A percentile compares a stretch with the other conserved stretches of the same genome.
phyloP scores from a whole-genome alignment of 179 eudicot species.

The Spergularia azorica region DNA sequence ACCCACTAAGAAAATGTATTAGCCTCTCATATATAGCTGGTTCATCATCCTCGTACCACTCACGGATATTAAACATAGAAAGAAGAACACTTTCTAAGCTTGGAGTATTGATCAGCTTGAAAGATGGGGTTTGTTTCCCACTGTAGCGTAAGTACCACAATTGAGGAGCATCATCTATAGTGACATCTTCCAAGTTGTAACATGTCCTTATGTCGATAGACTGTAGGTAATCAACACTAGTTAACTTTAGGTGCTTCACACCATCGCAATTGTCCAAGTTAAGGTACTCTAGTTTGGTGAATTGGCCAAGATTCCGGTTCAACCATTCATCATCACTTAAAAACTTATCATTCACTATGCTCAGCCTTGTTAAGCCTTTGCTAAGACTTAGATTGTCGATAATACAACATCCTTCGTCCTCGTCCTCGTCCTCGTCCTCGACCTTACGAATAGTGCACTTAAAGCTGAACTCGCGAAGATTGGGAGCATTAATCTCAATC shows the following conservation, averaged over 20 bases:
- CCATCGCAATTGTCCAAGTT: not conserved
- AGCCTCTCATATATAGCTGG: too few species aligned
- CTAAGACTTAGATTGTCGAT: not conserved
- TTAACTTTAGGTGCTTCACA: not conserved
- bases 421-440: too few species aligned
- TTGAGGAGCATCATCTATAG: not conserved
- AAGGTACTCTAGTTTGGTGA: not conserved
- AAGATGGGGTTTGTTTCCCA: not conserved
- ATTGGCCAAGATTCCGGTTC: not conserved
- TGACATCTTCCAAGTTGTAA: not conserved
- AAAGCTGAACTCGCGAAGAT: not conserved
- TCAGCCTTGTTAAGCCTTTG: not conserved
- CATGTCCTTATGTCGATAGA: not conserved
- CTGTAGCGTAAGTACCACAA: not conserved
- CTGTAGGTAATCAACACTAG: not conserved
- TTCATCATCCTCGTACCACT: not conserved
- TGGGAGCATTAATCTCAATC: slow-evolving; percentile 10
- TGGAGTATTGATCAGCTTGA: not conserved
- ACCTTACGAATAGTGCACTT: too few species aligned
- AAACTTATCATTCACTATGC: not conserved
- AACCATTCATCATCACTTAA: not conserved
- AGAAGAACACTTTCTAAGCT: not conserved
- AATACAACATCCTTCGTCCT: not conserved
- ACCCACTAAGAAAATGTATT: too few species aligned
- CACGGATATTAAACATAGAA: not conserved